A percentile compares a stretch with the other conserved stretches of the same genome.
These are phyloP conservation scores for Massarina eburnea DNA, from an alignment of 2,329 filamentous ascomycete genomes.

Conservation along the genomic window DNA sequence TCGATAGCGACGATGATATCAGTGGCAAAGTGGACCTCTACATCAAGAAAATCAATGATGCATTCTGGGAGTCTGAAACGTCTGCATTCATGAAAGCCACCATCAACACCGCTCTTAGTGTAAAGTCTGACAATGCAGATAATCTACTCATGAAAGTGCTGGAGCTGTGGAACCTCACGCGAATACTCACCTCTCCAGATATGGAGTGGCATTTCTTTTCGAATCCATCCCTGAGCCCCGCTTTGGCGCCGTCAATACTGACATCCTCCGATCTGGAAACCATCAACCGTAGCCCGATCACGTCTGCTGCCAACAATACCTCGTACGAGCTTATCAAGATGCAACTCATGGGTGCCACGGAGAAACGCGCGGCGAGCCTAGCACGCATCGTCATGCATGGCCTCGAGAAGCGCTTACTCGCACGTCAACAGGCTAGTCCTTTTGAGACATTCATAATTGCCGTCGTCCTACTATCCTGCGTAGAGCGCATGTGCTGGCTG, in stretches of 20 bases:
- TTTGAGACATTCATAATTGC: slow-evolving; percentile 63
- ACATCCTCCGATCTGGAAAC: slow-evolving; percentile 32
- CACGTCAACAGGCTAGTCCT: slow-evolving; percentile 58
- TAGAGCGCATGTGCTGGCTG: slow-evolving; percentile 62
- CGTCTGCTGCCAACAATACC: slow-evolving; percentile 36
- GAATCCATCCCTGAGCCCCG: slow-evolving; percentile 45
- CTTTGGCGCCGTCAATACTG: slow-evolving; percentile 35
- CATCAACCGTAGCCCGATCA: slow-evolving; percentile 29
- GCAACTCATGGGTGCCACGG: slow-evolving; percentile 58
- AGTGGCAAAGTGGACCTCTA: slow-evolving; percentile 57
- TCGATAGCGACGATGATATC: slow-evolving; percentile 56
- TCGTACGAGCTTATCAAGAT: slow-evolving; percentile 54
- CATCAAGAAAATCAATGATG: slow-evolving; percentile 51
- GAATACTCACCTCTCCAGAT: slow-evolving; percentile 54
- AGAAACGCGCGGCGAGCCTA: slow-evolving; percentile 56
- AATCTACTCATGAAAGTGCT: slow-evolving; percentile 53
- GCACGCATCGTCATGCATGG: slow-evolving; percentile 61
- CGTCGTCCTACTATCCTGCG: slow-evolving; percentile 60
- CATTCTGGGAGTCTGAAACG: slow-evolving; percentile 52
- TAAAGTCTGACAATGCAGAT: slow-evolving; percentile 42
- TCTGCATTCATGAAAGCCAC: slow-evolving; percentile 56
- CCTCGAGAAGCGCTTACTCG: slow-evolving; percentile 60
- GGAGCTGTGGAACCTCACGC: slow-evolving; percentile 60
- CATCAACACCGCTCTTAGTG: slow-evolving; percentile 38
- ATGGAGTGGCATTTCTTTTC: slow-evolving; percentile 53